Evolutionary conservation across 139 green algal species (phyloP), one percentile per base, ranked within the genome.

Genomic region (Chlorella ohadii): DNA sequence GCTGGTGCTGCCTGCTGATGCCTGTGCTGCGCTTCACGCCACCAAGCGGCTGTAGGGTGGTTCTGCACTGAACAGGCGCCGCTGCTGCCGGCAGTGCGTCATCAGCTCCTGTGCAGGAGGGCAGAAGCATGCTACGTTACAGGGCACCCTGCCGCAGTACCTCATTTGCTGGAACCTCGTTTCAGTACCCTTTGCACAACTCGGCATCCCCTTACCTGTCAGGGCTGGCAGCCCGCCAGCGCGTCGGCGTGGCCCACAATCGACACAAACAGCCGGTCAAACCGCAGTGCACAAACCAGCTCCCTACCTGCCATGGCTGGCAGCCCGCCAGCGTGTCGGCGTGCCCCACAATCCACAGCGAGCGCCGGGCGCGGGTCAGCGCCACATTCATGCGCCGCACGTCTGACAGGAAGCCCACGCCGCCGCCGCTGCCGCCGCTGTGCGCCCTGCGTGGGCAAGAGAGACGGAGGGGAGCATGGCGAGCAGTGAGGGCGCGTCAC

Each of bases 331-430:
- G 89, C 31, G 93, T 95, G 4, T 79, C 47, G 1, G 71, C 57
- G 47, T 81, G 82, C 33, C 92, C 92, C 15, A 96, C 84, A 41
- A 98, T 92, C 38, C 96, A 87, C 70, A 98, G 85, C 1, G 84
- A 92, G 68, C 94, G 90, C 34, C 90, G 88, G 17, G 95, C 92
- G 13, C 96, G 87, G 3, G 96, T 98, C 78, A 99, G 86, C 28
- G 96, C 95, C 71, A 99, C 96, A 68, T 98, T 99, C 55, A 99
- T 88, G 56, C 96, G 91, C 28, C 96, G 89, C 3, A 86, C 47
- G 79, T 99, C 96, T 0, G 87, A 78, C 3, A 99, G 84, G 85
- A 99, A 99, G 22, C 96, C 96, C 1, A 99, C 78, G 2, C 44
- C 56, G 1, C 39, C 41, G 27, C 59, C 61, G 38, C 67, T 39